These are phyloP conservation scores for Desmodesmus armatus DNA, from an alignment of 139 green algal species.

Conservation along the genomic window DNA sequence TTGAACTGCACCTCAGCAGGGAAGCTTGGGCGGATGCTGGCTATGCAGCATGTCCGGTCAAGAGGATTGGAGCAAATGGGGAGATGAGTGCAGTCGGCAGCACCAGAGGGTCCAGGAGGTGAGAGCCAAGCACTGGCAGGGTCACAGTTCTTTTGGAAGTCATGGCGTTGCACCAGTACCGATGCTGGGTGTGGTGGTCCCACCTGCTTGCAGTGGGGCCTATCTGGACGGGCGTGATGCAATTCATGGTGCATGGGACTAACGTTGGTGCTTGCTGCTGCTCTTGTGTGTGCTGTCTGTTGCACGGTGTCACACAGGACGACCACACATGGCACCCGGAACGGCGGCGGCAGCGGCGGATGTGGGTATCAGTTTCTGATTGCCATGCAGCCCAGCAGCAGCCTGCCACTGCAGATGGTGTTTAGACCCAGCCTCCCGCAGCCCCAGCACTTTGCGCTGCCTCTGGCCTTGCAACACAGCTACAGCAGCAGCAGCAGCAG, in stretches of 20 bases:
- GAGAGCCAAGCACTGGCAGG: too few relatives aligned
- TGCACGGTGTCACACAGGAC: too few relatives aligned
- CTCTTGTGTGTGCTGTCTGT: background rate
- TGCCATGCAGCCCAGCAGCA: conserved; percentile 26
- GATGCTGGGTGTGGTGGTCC: too few relatives aligned
- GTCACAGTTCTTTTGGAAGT: background rate
- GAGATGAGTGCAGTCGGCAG: conserved; percentile 52
- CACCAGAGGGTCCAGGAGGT: conserved; percentile 34
- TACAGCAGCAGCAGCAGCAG: conserved; percentile 8
- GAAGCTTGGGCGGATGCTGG: conserved; percentile 68
- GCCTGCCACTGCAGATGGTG: conserved; percentile 9
- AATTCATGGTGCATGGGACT: too few relatives aligned
- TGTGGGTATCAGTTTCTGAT: conserved; percentile 45
- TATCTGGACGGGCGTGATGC: too few relatives aligned
- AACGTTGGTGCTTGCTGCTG: background rate
- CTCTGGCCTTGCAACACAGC: conserved; percentile 37
- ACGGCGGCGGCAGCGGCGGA: background rate
- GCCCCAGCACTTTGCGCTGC: conserved; percentile 40
- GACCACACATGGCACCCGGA: too few relatives aligned
- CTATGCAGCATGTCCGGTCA: conserved; percentile 74
- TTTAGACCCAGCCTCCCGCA: conserved; percentile 25
- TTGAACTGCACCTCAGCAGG: conserved; percentile 64
- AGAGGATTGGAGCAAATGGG: conserved; percentile 52
- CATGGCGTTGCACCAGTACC: too few relatives aligned
- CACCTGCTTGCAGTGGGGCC: too few relatives aligned